Evolutionary conservation across 139 green algal species (phyloP).

Genomic region (Micractinium sp.): DNA sequence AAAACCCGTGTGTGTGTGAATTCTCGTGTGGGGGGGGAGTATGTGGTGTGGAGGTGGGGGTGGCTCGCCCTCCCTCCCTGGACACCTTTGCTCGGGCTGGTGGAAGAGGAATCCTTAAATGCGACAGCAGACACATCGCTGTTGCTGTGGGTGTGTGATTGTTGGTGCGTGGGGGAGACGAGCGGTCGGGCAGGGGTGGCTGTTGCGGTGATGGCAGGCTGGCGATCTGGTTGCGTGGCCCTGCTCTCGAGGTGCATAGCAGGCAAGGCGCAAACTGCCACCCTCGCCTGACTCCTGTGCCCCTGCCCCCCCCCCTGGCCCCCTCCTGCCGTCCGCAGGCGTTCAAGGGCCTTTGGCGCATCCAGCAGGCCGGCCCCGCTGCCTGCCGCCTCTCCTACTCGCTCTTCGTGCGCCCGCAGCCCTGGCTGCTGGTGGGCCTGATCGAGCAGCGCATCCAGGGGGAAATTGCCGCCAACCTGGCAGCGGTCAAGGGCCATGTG

Average conservation of each 20-base stretch:
- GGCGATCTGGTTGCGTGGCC: no score
- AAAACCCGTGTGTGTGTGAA: no score
- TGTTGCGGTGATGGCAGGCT: no score
- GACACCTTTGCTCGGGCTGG: no score
- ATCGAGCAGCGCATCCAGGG: conserved; percentile 70
- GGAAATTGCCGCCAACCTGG: conserved; percentile 75
- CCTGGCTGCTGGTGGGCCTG: conserved; percentile 78
- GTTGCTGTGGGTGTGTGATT: no score
- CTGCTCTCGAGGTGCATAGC: background rate
- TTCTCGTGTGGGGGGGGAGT: background rate
- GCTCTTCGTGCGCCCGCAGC: conserved; percentile 76
- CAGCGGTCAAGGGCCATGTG: conserved; percentile 58
- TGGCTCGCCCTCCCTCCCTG: no score
- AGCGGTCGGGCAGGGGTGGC: no score
- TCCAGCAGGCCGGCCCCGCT: conserved; percentile 52
- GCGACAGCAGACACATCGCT: no score
- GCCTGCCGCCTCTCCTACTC: conserved; percentile 70
- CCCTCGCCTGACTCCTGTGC: no score
- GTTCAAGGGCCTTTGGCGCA: conserved; percentile 84
- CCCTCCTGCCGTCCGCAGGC: conserved; percentile 44
- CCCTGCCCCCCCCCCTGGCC: background rate
- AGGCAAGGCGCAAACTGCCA: background rate
- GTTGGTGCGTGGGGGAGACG: no score
- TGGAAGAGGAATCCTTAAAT: no score
- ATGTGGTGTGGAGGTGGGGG: background rate